These are phyloP conservation scores for Hordeum pubiflorum DNA, from an alignment of 202 grass and related monocot genomes.

Conservation along the genomic window DNA sequence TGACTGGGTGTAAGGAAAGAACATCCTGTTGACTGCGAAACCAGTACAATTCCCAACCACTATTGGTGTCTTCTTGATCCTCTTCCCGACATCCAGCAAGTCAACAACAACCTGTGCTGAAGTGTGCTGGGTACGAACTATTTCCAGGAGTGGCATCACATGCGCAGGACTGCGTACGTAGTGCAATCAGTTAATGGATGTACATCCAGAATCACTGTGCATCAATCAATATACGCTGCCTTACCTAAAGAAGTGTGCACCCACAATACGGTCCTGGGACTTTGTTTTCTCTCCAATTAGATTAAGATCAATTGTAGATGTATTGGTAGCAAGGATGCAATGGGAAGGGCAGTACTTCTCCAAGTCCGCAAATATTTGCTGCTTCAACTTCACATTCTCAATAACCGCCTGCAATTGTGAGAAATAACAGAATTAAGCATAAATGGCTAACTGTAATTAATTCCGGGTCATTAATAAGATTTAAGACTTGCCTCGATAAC, in stretches of 20 bases:
- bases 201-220: neutral
- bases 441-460: neutral
- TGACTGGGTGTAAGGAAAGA: constrained; percentile 89
- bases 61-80: constrained; percentile 87
- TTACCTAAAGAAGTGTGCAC: constrained; percentile 98
- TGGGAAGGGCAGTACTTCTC: constrained; percentile 69
- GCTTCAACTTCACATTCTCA: constrained; percentile 87
- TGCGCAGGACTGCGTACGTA: constrained; percentile 56
- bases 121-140: constrained; percentile 64
- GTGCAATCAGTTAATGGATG: constrained; percentile 21
- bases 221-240: constrained; percentile 9
- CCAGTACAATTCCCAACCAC: constrained; percentile 91
- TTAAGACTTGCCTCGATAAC: constrained; percentile 68
- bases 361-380: constrained; percentile 81
- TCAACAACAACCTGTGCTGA: constrained; percentile 82
- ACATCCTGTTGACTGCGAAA: constrained; percentile 96
- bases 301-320: constrained; percentile 93
- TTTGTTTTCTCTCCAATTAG: constrained; percentile 82
- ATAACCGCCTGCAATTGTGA: constrained; percentile 61
- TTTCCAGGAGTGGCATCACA: constrained; percentile 93
- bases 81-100: constrained; percentile 82
- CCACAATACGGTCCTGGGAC: constrained; percentile 70
- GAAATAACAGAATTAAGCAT: constrained; percentile 16
- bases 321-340: constrained; percentile 89
- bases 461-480: neutral